phyloP scores from a whole-genome alignment of 352 stramenopile species.

The Pythium phragmiticola region DNA sequence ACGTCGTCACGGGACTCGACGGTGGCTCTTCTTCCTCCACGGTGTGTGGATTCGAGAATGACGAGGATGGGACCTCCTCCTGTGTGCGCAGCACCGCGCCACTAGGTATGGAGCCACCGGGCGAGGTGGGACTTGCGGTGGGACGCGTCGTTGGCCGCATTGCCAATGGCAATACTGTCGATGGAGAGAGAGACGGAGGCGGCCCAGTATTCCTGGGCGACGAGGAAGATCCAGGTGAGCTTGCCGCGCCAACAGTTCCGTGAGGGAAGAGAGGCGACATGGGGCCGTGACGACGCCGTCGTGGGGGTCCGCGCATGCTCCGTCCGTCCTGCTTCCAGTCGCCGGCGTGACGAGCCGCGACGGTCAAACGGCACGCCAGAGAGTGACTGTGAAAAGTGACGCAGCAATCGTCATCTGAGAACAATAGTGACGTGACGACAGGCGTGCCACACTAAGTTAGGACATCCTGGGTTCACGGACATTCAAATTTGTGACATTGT shows the following conservation, averaged over 20 bases:
- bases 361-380: background rate
- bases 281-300: constrained; percentile 7
- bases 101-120: background rate
- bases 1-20: background rate
- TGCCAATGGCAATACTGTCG: background rate
- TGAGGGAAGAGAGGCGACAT: constrained; percentile 3
- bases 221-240: background rate
- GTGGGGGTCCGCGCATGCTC: background rate
- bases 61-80: constrained; percentile 1
- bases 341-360: constrained; percentile 27
- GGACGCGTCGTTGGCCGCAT: background rate
- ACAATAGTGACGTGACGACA: background rate
- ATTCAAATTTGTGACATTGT: background rate
- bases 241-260: too few species aligned
- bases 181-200: background rate
- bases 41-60: background rate
- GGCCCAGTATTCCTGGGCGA: background rate
- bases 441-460: background rate
- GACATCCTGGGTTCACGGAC: background rate
- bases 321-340: constrained; percentile 22
- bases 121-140: constrained; percentile 3
- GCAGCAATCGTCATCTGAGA: constrained; percentile 19
- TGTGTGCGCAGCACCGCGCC: constrained; percentile 7
- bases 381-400: constrained; percentile 21
- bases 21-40: background rate